Conservation (phyloP, 306 rosid species). For the Macrotyloma uniflorum region DNA sequence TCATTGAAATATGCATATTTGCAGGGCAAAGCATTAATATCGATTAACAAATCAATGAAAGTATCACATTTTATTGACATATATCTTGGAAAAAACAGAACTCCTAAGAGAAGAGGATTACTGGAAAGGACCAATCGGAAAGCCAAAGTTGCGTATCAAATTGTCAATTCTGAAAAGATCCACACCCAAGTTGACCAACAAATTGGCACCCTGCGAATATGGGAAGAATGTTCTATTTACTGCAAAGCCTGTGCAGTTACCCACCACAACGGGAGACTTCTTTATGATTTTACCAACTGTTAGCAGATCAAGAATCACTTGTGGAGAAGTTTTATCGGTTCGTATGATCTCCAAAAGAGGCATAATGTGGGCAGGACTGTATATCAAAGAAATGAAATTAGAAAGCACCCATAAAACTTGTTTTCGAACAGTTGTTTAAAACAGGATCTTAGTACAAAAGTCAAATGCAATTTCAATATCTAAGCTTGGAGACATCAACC, state of each 20-base stretch:
- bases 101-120: constrained; percentile 53
- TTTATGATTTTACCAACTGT: constrained; percentile 84
- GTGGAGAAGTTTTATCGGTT: constrained; percentile 82
- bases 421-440: constrained; percentile 23
- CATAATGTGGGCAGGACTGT: constrained; percentile 99
- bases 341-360: constrained; percentile 97
- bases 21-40: background rate
- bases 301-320: constrained; percentile 89
- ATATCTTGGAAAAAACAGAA: constrained; percentile 27
- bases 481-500: background rate
- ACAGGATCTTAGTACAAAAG: constrained; percentile 15
- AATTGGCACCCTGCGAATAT: constrained; percentile 71
- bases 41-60: constrained; percentile 8
- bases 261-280: constrained; percentile 92
- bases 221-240: constrained; percentile 97
- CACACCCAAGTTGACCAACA: constrained; percentile 77
- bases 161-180: constrained; percentile 82
- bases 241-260: constrained; percentile 97
- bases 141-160: constrained; percentile 76
- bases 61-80: constrained; percentile 1
- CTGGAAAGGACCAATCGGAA: constrained; percentile 96
- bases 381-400: constrained; percentile 44
- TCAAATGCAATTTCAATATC: constrained; percentile 7
- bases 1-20: constrained; percentile 1
- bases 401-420: constrained; percentile 23